Conservation (phyloP, 2,329 filamentous ascomycete genomes). For the Fusarium heterosporum region DNA sequence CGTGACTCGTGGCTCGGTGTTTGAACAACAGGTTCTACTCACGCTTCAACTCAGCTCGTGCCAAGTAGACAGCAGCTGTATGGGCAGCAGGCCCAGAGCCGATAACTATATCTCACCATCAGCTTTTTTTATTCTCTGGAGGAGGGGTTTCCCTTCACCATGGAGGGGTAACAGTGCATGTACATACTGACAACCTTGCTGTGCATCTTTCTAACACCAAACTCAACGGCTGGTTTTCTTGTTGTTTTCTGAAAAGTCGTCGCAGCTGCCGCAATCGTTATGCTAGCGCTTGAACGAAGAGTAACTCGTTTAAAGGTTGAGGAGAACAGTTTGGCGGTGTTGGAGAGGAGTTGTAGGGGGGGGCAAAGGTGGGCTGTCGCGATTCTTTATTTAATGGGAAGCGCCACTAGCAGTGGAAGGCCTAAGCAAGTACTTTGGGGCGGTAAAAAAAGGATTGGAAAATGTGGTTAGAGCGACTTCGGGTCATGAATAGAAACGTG, state of each 20-base stretch:
- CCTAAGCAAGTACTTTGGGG: slow-evolving; percentile 8
- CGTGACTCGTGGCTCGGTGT: not conserved
- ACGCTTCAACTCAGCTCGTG: slow-evolving; percentile 92
- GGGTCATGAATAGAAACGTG: slow-evolving; percentile 11
- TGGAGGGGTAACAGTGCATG: slow-evolving; percentile 23
- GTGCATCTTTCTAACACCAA: slow-evolving; percentile 78
- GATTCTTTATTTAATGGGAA: slow-evolving; percentile 28
- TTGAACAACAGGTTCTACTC: slow-evolving; percentile 46
- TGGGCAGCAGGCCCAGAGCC: slow-evolving; percentile 98
- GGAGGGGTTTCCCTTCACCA: slow-evolving; percentile 13
- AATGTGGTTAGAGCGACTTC: slow-evolving; percentile 29
- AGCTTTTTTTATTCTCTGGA: not conserved
- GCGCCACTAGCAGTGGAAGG: slow-evolving; percentile 16
- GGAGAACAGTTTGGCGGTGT: slow-evolving; percentile 89
- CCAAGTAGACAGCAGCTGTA: slow-evolving; percentile 96
- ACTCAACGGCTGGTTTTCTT: slow-evolving; percentile 51
- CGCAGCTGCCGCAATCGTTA: slow-evolving; percentile 77
- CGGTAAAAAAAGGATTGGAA: slow-evolving; percentile 21
- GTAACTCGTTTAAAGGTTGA: slow-evolving; percentile 78
- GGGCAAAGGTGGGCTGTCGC: slow-evolving; percentile 29
- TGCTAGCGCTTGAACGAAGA: slow-evolving; percentile 79
- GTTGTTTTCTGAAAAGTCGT: slow-evolving; percentile 67
- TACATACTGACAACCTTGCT: slow-evolving; percentile 88
- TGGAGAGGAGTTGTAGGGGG: slow-evolving; percentile 10
- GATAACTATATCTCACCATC: slow-evolving; percentile 65